These are phyloP conservation scores for Moesziomyces globuligerus DNA, from an alignment of 1,284 basidiomycete species.

Conservation along the genomic window DNA sequence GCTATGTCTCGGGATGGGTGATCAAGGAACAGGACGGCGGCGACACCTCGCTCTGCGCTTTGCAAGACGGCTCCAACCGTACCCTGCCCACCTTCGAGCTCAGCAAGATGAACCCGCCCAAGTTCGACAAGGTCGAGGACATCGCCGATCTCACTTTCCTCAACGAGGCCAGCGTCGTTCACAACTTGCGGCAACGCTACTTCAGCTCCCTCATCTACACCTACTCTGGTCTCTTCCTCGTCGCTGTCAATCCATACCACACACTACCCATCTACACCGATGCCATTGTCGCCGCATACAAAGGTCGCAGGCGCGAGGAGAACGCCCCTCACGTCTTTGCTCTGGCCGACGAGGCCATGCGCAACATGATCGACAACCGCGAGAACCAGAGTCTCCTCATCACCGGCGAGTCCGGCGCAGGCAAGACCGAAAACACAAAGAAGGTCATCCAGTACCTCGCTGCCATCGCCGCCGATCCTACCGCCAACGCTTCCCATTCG, in stretches of 20 bases:
- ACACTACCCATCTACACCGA: slow-evolving; percentile 91
- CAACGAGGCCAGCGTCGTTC: slow-evolving; percentile 98
- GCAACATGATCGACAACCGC: slow-evolving; percentile 95
- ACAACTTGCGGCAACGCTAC: slow-evolving; percentile 91
- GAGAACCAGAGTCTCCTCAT: slow-evolving; percentile 98
- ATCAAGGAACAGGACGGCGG: slow-evolving; percentile 77
- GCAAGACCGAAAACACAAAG: slow-evolving; percentile 99
- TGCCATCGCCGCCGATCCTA: slow-evolving; percentile 80
- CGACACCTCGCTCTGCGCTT: slow-evolving; percentile 72
- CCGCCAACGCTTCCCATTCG: slow-evolving; percentile 32
- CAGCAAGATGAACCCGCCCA: slow-evolving; percentile 81
- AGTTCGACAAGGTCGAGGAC: slow-evolving; percentile 97
- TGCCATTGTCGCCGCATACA: slow-evolving; percentile 90
- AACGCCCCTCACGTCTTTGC: slow-evolving; percentile 98
- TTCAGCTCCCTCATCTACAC: slow-evolving; percentile 83
- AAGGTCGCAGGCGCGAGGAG: slow-evolving; percentile 88
- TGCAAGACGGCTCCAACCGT: slow-evolving; percentile 73
- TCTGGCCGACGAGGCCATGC: slow-evolving; percentile 96
- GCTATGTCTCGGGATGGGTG: slow-evolving; percentile 90
- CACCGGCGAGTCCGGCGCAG: slow-evolving; percentile 99
- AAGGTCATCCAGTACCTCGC: slow-evolving; percentile 99
- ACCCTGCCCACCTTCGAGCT: slow-evolving; percentile 60
- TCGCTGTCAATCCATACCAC: slow-evolving; percentile 98
- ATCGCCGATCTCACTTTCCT: slow-evolving; percentile 98
- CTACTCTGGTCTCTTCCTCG: slow-evolving; percentile 94